Conservation (phyloP, 495 filamentous ascomycete species). For the Hypomontagnella monticulosa region DNA sequence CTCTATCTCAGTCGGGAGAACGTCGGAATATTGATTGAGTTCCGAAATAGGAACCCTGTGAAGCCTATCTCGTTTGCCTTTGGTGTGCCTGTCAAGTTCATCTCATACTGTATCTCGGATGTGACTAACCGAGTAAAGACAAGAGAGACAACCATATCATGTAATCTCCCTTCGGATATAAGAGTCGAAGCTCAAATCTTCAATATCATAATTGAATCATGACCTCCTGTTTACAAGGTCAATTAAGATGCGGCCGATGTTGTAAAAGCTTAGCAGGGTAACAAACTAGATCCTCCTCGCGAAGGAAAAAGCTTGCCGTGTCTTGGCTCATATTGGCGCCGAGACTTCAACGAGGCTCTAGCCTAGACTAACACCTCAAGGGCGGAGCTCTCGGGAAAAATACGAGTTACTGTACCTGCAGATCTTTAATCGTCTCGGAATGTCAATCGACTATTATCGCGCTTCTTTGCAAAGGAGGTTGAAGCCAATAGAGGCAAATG, state of each 20-base stretch:
- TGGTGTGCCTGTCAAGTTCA: too few species aligned
- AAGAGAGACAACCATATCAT: too few species aligned
- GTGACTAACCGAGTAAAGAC: too few species aligned
- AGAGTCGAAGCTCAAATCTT: background rate
- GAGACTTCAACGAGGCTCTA: slow-evolving; percentile 3
- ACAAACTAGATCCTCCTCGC: slow-evolving; percentile 20
- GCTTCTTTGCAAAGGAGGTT: background rate
- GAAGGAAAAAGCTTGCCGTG: slow-evolving; percentile 22
- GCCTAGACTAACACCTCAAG: background rate
- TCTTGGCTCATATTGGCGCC: slow-evolving; percentile 35
- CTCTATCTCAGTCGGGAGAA: slow-evolving; percentile 4
- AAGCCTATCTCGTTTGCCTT: background rate
- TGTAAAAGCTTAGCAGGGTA: slow-evolving; percentile 23
- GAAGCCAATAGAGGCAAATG: background rate
- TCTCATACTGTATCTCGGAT: too few species aligned
- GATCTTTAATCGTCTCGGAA: slow-evolving; percentile 10
- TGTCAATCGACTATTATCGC: background rate
- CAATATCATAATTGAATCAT: too few species aligned
- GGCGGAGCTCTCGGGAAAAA: background rate
- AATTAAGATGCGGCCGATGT: slow-evolving; percentile 9
- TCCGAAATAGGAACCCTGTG: background rate
- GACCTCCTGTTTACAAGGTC: slow-evolving; percentile 5
- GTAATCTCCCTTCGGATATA: background rate
- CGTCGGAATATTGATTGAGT: slow-evolving; percentile 2
- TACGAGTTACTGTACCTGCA: background rate